Conservation (phyloP, 1,139 yeast species). For the Yamadazyma friedrichii region DNA sequence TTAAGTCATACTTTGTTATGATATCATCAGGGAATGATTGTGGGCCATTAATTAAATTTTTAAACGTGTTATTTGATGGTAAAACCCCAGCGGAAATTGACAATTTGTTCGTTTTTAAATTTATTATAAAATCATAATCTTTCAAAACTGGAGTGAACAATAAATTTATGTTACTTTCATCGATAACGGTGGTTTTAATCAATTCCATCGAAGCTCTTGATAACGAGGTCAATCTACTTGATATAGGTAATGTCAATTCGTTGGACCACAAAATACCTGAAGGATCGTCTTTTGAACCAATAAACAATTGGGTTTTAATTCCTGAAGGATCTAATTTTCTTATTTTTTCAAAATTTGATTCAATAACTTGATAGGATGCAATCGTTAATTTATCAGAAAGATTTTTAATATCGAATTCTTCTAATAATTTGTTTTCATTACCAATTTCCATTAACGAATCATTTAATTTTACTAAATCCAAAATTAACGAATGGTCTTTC, state of each 20-base stretch:
- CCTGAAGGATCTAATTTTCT: conserved; percentile 82
- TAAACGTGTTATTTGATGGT: conserved; percentile 51
- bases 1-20: conserved; percentile 52
- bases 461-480: conserved; percentile 64
- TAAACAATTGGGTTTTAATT: conserved; percentile 72
- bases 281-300: conserved; percentile 78
- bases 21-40: conserved; percentile 47
- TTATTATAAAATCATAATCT: conserved; percentile 80
- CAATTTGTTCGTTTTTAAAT: conserved; percentile 48
- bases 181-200: conserved; percentile 44
- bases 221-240: conserved; percentile 83
- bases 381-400: conserved; percentile 66
- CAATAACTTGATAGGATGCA: conserved; percentile 60
- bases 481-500: conserved; percentile 80
- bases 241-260: conserved; percentile 69
- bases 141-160: conserved; percentile 77
- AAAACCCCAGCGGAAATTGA: conserved; percentile 55
- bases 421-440: conserved; percentile 6
- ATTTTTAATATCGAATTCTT: conserved; percentile 8
- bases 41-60: conserved; percentile 53
- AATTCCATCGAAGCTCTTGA: conserved; percentile 71
- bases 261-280: conserved; percentile 85
- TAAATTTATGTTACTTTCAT: conserved; percentile 47
- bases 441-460: conserved; percentile 17
- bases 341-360: conserved; percentile 60